Base-by-base conservation (phyloP, 306 rosid genomes). In the Fagus crenata region DNA sequence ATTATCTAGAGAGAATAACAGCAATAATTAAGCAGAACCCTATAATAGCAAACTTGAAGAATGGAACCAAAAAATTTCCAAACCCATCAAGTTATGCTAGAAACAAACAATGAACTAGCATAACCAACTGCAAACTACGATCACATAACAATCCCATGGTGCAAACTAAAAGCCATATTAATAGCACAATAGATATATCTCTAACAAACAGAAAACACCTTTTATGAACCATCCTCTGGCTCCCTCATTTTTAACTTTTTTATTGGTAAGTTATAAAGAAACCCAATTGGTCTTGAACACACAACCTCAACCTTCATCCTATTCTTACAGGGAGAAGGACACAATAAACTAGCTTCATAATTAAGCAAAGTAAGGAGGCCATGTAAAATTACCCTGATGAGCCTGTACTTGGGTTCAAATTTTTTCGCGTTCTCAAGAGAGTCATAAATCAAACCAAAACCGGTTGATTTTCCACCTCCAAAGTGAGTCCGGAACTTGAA, bases 381-480 rank as follows among this genome's bases (percentile, higher is more conserved):
- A 49, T 0, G 7, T 1, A 14, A 22, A 75, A 86, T 85, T 78
- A 94, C 98, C 97, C 98, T 95, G 83, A 92, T 85, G 12, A 95
- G 94, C 75, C 98, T 90, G 86, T 90, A 90, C 84, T 95, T 95
- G 37, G 98, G 98, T 77, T 95, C 98, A 7, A 77, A 95, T 81
- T 90, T 95, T 92, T 95, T 95, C 0, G 98, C 98, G 14, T 85
- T 90, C 15, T 95, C 98, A 22, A 92, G 93, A 0, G 98, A 80
- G 56, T 95, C 98, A 53, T 95, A 95, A 40, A 95, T 95, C 89
- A 95, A 86, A 28, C 98, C 98, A 58, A 92, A 95, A 6, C 97
- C 98, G 7, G 96, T 92, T 2, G 97, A 90, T 84, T 95, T 95
- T 4, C 98, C 97, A 76, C 98, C 98, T 71, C 98, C 98, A 81